phyloP scores from a whole-genome alignment of 108 stramenopile species.

The Licmophora abbreviata region DNA sequence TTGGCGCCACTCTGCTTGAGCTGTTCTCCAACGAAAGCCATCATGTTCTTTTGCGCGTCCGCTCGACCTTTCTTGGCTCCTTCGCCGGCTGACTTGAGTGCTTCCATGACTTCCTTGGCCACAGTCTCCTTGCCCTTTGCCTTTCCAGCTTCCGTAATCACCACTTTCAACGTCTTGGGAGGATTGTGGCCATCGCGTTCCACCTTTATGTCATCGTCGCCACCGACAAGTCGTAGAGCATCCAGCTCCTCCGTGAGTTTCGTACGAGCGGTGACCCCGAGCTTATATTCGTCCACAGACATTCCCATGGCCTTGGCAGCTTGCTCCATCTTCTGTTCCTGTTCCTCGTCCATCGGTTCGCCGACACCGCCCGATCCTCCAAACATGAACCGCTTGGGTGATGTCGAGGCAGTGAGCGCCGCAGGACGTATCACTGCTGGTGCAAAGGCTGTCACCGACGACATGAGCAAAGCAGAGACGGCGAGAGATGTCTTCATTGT shows the following conservation, averaged over 20 bases:
- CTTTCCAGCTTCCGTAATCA: constrained; percentile 68
- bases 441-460: constrained; percentile 3
- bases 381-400: constrained; percentile 52
- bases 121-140: constrained; percentile 50
- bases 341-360: constrained; percentile 67
- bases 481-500: constrained; percentile 3
- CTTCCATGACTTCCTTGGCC: constrained; percentile 42
- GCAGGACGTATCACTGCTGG: neutral
- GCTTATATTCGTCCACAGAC: constrained; percentile 72
- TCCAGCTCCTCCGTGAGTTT: constrained; percentile 41
- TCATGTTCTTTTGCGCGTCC: constrained; percentile 74
- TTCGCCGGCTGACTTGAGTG: constrained; percentile 42
- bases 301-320: constrained; percentile 79
- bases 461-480: neutral
- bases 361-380: constrained; percentile 53
- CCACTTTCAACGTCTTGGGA: constrained; percentile 57
- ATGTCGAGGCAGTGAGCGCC: neutral
- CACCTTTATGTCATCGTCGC: constrained; percentile 47
- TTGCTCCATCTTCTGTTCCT: constrained; percentile 50
- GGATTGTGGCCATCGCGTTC: constrained; percentile 73
- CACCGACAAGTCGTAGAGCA: constrained; percentile 38
- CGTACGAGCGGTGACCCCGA: constrained; percentile 60
- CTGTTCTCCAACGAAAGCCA: constrained; percentile 60
- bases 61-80: constrained; percentile 45
- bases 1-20: no score